Conservation (phyloP, 148 eudicot genomes). For the Heliosperma pusillum region DNA sequence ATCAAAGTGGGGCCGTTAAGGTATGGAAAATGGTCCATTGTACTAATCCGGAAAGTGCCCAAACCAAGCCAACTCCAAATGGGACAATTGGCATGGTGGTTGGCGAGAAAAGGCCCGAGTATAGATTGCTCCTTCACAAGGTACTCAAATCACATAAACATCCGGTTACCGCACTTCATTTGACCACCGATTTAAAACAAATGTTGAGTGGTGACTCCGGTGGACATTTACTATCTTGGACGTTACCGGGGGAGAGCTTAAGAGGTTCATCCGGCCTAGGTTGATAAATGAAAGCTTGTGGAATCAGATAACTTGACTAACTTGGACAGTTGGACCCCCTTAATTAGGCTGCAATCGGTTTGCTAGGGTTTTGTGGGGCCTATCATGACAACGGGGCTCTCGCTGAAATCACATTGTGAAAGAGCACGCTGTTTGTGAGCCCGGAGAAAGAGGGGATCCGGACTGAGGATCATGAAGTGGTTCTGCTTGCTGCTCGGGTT, state of each 20-base stretch:
- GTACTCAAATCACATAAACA: constrained; percentile 81
- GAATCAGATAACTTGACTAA: constrained; percentile 9
- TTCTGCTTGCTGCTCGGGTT: constrained; percentile 23
- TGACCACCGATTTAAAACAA: constrained; percentile 82
- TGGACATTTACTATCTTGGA: constrained; percentile 87
- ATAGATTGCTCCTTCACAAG: constrained; percentile 68
- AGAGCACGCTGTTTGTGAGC: neutral
- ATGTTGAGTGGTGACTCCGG: constrained; percentile 79
- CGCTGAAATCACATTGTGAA: constrained; percentile 28
- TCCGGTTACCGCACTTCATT: constrained; percentile 81
- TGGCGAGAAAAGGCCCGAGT: constrained; percentile 57
- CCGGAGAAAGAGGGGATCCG: constrained; percentile 3
- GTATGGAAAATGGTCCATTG: constrained; percentile 91
- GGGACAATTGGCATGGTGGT: constrained; percentile 43
- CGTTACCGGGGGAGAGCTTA: constrained; percentile 77
- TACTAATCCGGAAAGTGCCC: constrained; percentile 38
- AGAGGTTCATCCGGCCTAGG: constrained; percentile 53
- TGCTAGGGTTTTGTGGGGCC: constrained; percentile 24
- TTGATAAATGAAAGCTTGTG: constrained; percentile 26
- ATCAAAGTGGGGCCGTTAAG: constrained; percentile 91
- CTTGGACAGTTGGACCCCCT: neutral
- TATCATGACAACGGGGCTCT: constrained; percentile 42
- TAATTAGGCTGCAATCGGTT: constrained; percentile 12
- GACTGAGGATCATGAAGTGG: constrained; percentile 23
- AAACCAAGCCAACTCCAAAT: constrained; percentile 34